Evolutionary conservation across 2,329 filamentous ascomycete species (phyloP), one percentile per base, ranked within the genome.

Genomic region (Sclerotinia minor): DNA sequence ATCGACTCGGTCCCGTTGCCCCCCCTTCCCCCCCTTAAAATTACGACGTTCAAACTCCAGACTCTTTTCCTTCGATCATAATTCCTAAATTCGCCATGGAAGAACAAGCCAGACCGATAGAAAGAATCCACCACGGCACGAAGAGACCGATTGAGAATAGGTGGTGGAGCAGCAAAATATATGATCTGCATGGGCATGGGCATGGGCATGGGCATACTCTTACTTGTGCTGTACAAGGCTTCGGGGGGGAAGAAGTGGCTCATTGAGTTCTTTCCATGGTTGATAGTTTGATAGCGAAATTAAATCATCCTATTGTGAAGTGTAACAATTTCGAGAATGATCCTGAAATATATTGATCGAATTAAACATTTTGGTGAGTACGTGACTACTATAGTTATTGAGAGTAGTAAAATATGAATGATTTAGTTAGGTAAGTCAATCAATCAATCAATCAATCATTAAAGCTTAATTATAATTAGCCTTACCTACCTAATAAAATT

Each of bases 261-360:
- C 38, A 41, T 41, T 41, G 38, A 3, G 0, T n/a, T 49, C 21
- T 21, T 38, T 38, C 38, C 38, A 38, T 38, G 38, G 38, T 38
- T 38, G 45, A 50, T 38, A 38, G n/a, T 35, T 24, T 26, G 45
- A 63, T 52, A 63, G 59, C 59, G 59, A 63, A 24, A 63, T 63
- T 63, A 63, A 50, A 38, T 24, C 24, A 63, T 50, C 59, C 59
- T 38, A 52, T 26, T 32, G 21, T 41, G 38, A 41, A 41, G 38
- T 15, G 38, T 17, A 49, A n/a, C 38, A 24, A 24, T 17, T 35
- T 32, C 15, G 32, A 24, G 54, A 24, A 17, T 63, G 59, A 63
- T 63, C 59, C 59, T 63, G 59, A 49, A 38, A 35, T 63, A 63
- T 38, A 63, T 63, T 63, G 59, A 52, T 52, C 44, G 44, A 49